Percentiles rank a stretch among this genome's conserved stretches.
These are phyloP conservation scores for Syncephalis fuscata DNA, from an alignment of 371 early-diverging fungal genomes.

Conservation along the genomic window DNA sequence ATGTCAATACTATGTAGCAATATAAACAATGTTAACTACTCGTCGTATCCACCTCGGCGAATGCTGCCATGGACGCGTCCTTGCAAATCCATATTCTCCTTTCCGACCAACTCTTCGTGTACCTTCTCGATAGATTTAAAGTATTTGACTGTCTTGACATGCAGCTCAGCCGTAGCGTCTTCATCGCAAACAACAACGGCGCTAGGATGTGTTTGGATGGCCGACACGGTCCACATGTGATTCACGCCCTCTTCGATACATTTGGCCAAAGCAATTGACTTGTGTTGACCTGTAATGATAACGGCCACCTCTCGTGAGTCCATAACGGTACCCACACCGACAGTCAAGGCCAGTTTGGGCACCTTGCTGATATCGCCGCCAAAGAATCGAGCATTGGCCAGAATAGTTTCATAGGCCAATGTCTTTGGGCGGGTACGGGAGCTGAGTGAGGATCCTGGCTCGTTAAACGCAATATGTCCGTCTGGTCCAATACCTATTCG, in stretches of 20 bases:
- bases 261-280: conserved; percentile 64
- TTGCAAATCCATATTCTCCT: conserved; percentile 58
- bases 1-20: too few species aligned
- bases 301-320: conserved; percentile 74
- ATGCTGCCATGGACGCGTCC: conserved; percentile 13
- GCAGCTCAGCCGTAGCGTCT: conserved; percentile 75
- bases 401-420: conserved; percentile 76
- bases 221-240: conserved; percentile 75
- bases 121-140: conserved; percentile 83
- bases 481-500: conserved; percentile 58
- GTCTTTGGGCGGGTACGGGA: conserved; percentile 80
- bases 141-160: conserved; percentile 82
- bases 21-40: too few species aligned
- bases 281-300: conserved; percentile 76
- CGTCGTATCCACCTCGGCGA: background rate
- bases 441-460: conserved; percentile 75
- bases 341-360: conserved; percentile 75
- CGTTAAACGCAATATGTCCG: conserved; percentile 85
- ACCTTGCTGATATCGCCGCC: conserved; percentile 75
- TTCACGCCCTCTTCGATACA: conserved; percentile 66
- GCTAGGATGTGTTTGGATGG: conserved; percentile 75
- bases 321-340: conserved; percentile 70
- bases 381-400: conserved; percentile 80
- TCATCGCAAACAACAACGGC: conserved; percentile 84
- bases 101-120: conserved; percentile 59